These are phyloP conservation scores for Domatiomyces catenatus DNA, from an alignment of 2,329 filamentous ascomycete genomes.

Conservation along the genomic window DNA sequence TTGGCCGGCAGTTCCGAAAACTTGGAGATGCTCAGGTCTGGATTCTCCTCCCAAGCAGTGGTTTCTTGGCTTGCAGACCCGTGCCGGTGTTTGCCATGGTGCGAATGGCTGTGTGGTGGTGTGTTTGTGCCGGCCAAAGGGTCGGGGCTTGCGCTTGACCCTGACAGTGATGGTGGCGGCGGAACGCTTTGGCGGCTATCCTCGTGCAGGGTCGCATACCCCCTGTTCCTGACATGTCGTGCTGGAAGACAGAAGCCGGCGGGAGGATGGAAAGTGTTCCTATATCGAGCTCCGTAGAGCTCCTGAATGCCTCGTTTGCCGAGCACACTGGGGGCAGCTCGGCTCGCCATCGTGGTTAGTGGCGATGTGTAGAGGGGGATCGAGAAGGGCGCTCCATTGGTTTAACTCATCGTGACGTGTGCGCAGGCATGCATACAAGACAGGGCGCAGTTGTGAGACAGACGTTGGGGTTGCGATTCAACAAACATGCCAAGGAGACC, in stretches of 20 bases:
- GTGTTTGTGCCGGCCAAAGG: background rate
- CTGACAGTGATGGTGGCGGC: conserved; percentile 6
- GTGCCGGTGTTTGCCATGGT: background rate
- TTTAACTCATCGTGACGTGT: background rate
- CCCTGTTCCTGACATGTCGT: conserved; percentile 1
- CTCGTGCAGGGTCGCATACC: conserved; percentile 9
- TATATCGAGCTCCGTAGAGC: conserved; percentile 7
- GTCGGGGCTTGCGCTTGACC: background rate
- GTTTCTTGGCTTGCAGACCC: conserved; percentile 14
- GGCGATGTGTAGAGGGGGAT: background rate
- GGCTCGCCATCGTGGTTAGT: conserved; percentile 10
- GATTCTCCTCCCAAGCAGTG: conserved; percentile 59
- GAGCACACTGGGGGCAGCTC: conserved; percentile 14
- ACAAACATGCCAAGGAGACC: conserved; percentile 2
- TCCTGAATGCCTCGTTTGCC: conserved; percentile 16
- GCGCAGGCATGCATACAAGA: background rate
- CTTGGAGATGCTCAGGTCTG: conserved; percentile 53
- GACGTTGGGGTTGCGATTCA: conserved; percentile 1
- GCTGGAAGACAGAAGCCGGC: conserved; percentile 4
- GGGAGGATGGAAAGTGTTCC: conserved; percentile 3
- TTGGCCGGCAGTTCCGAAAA: conserved; percentile 63
- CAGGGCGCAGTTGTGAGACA: background rate
- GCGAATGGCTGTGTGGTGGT: background rate
- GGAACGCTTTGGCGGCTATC: conserved; percentile 1
- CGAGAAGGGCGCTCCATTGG: conserved; percentile 1